Conservation (phyloP, 2,329 filamentous ascomycete genomes). For the Microdochium bolleyi region DNA sequence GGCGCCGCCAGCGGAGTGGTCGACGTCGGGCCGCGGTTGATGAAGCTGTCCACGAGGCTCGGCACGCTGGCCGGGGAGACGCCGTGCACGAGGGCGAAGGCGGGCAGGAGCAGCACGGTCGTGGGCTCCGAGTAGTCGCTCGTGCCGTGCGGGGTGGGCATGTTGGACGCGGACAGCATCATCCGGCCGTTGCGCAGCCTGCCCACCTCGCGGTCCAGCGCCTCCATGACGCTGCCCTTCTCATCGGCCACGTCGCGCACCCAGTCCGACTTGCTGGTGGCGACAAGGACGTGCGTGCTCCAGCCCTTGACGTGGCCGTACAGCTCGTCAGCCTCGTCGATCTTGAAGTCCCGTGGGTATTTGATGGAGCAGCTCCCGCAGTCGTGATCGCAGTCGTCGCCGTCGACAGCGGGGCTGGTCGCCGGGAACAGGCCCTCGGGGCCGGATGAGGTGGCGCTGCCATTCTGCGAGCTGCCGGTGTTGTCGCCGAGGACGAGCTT, state of each 20-base stretch:
- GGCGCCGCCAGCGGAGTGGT: constrained; percentile 47
- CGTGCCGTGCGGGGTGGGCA: constrained; percentile 65
- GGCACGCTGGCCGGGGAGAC: constrained; percentile 70
- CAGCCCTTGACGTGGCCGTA: constrained; percentile 84
- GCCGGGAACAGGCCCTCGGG: constrained; percentile 57
- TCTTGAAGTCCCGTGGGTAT: constrained; percentile 64
- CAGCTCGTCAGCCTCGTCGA: constrained; percentile 70
- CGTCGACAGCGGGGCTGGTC: constrained; percentile 70
- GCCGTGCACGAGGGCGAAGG: constrained; percentile 76
- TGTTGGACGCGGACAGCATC: constrained; percentile 89
- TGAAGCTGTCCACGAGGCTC: constrained; percentile 60
- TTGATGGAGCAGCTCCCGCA: constrained; percentile 73
- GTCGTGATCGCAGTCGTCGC: constrained; percentile 82
- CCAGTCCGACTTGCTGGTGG: constrained; percentile 96
- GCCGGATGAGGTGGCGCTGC: constrained; percentile 14
- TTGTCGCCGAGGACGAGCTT: constrained; percentile 20
- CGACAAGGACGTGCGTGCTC: constrained; percentile 84
- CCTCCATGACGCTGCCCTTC: constrained; percentile 77
- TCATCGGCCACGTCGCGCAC: constrained; percentile 83
- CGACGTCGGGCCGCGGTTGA: constrained; percentile 68
- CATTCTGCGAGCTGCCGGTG: constrained; percentile 2
- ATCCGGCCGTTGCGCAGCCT: constrained; percentile 51
- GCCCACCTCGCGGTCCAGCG: constrained; percentile 53
- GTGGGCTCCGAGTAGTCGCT: constrained; percentile 62
- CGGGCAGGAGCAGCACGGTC: constrained; percentile 73